Evolutionary conservation across 1,284 basidiomycete genomes (phyloP).

Genomic region (Leccinum variabile): DNA sequence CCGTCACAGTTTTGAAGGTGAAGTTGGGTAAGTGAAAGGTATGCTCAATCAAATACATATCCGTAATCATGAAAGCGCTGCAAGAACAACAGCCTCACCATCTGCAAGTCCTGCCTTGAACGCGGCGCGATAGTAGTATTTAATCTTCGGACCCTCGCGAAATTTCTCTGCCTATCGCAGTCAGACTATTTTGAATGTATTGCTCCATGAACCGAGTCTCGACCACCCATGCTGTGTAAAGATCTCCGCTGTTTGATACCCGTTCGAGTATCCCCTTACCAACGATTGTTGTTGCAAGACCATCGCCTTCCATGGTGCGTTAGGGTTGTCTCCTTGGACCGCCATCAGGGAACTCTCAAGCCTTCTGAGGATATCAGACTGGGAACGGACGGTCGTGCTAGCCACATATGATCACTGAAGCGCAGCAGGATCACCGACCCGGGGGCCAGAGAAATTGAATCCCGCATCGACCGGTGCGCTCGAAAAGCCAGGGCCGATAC

Average conservation of each 20-base stretch:
- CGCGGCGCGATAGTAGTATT: constrained; percentile 14
- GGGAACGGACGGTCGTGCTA: constrained; percentile 16
- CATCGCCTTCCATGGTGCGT: constrained; percentile 9
- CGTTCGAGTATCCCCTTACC: constrained; percentile 60
- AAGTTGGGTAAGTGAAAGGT: no score
- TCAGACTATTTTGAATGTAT: constrained; percentile 54
- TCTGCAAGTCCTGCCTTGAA: constrained; percentile 21
- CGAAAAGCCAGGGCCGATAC: not conserved
- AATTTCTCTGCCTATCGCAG: constrained; percentile 34
- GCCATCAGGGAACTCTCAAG: not conserved
- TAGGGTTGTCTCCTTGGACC: not conserved
- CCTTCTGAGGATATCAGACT: constrained; percentile 17
- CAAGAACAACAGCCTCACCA: constrained; percentile 17
- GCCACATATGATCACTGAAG: constrained; percentile 20
- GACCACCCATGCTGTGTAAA: constrained; percentile 59
- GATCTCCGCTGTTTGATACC: constrained; percentile 58
- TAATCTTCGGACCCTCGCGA: constrained; percentile 12
- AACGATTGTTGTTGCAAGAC: constrained; percentile 28
- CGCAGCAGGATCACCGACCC: not conserved
- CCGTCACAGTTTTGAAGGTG: no score
- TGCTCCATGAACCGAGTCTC: constrained; percentile 64
- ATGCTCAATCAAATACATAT: no score
- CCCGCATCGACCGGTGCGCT: not conserved
- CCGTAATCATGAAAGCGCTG: constrained; percentile 8
- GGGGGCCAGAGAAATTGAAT: constrained; percentile 5